Base-by-base conservation (phyloP, 1,284 basidiomycete genomes). In the Heliocybe sulcata region DNA sequence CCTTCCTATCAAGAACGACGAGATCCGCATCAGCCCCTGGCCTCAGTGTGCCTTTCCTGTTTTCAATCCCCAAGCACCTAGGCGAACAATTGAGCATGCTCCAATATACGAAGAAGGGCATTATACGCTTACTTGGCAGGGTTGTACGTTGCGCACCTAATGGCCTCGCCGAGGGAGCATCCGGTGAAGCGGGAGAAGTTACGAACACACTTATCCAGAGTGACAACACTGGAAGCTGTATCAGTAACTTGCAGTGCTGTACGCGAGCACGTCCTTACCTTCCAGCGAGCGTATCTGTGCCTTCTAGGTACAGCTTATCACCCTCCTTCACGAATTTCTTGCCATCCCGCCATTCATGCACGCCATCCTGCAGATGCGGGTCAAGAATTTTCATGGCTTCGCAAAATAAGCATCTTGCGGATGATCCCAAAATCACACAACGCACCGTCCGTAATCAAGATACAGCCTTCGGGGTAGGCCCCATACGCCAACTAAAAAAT, bases 311-410 rank as follows among this genome's bases (percentile, higher is more conserved):
- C 38, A 96, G 81, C 63, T 80, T 85, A 60, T 87, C 80, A 11
- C 93, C 92, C 57, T 87, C 80, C 66, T 95, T 94, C 55, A 87
- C 76, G 64, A 94, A 85, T 6, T 80, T 77, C 61, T 84, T 81
- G 12, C 84, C 85, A 61, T 91, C 86, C 33, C 92, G 82, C 92
- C 94, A 96, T 64, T 88, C 82, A 67, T 95, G 88, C 25, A 89
- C 71, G 9, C 93, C 94, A 64, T 96, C 91, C 33, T 81, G 77
- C 42, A 94, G 80, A 61, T 85, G 75, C 2, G 92, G 93, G 69
- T 96, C 92, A 51, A 96, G 77, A 61, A 93, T 87, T 62, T 87
- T 88, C 83, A 92, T 88, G 2, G 91, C 90, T 90, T 6, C 29
- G 6, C 23, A 6, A 49, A 26, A 22, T 49, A 25, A 49, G 25